Evolutionary conservation across 179 eudicot genomes (phyloP).

Genomic region (Spergularia azorica): DNA sequence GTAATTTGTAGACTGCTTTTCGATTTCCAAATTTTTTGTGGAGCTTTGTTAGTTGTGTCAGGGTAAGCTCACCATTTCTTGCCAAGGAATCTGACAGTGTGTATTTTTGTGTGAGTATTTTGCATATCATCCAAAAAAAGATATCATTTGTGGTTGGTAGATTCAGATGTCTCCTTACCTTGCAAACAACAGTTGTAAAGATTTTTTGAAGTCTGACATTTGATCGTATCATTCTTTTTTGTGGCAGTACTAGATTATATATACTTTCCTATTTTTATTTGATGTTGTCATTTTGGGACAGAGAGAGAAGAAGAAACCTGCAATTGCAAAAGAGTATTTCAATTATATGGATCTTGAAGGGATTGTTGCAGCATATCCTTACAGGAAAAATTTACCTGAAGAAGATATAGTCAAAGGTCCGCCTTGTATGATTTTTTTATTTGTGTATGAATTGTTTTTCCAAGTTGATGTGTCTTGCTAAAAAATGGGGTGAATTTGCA

Average conservation of each 20-base stretch:
- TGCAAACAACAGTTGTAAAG: neutral
- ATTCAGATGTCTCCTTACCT: constrained; percentile 1
- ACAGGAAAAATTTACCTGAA: constrained; percentile 66
- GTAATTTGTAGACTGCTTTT: neutral
- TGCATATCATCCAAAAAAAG: neutral
- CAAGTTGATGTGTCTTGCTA: constrained; percentile 1
- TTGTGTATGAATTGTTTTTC: neutral
- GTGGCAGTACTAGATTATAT: neutral
- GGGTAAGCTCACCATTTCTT: neutral
- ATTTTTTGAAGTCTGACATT: neutral
- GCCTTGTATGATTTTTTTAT: constrained; percentile 25
- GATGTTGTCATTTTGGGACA: constrained; percentile 33
- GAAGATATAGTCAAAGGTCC: constrained; percentile 76
- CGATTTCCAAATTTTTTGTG: neutral
- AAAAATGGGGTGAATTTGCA: constrained; percentile 33
- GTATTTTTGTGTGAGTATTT: neutral
- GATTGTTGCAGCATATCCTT: constrained; percentile 69
- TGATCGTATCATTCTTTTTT: neutral
- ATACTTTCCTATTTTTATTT: neutral
- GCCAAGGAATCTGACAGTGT: neutral
- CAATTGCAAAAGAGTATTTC: constrained; percentile 87
- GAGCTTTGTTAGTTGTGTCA: neutral
- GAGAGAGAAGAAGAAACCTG: constrained; percentile 89
- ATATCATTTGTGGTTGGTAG: neutral
- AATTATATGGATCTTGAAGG: constrained; percentile 81